These are phyloP conservation scores for Chlorella sp. DNA, from an alignment of 139 green algal species.

Conservation along the genomic window DNA sequence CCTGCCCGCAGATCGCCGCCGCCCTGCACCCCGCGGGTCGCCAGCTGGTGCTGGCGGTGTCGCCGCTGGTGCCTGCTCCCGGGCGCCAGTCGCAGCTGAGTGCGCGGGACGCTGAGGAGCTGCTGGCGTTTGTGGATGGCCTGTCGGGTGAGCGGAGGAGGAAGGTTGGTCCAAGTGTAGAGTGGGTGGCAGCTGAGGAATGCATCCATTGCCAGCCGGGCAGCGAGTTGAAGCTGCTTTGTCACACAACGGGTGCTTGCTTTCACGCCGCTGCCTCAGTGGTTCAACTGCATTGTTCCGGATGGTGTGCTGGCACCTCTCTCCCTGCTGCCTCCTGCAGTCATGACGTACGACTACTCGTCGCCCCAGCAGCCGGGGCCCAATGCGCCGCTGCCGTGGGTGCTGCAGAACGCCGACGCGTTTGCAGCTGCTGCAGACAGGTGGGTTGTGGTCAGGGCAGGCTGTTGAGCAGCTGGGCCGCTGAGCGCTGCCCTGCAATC, in stretches of 20 bases:
- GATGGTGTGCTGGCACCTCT: no score
- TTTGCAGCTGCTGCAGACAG: constrained; percentile 16
- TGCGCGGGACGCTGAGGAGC: constrained; percentile 2
- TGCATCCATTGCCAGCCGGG: no score
- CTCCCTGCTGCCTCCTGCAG: not conserved
- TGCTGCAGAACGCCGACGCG: constrained; percentile 45
- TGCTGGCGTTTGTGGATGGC: constrained; percentile 23
- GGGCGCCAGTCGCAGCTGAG: not conserved
- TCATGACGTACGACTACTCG: constrained; percentile 47
- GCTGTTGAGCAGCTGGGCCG: no score
- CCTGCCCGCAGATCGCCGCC: not conserved
- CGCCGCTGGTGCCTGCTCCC: constrained; percentile 38
- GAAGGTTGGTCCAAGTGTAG: no score
- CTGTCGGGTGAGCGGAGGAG: constrained; percentile 21
- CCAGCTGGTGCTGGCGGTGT: constrained; percentile 55
- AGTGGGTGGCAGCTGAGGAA: no score
- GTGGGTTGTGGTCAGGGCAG: no score
- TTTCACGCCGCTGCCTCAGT: no score
- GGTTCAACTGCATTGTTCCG: no score
- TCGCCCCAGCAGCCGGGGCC: constrained; percentile 34
- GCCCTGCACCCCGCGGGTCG: constrained; percentile 3
- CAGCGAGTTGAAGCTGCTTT: no score
- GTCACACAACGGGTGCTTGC: no score
- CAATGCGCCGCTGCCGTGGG: constrained; percentile 61
- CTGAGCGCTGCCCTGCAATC: not conserved